A percentile compares a stretch with the other conserved stretches of the same genome.
Conservation (phyloP, 2,329 filamentous ascomycete genomes). For the Penicillium sp. region DNA sequence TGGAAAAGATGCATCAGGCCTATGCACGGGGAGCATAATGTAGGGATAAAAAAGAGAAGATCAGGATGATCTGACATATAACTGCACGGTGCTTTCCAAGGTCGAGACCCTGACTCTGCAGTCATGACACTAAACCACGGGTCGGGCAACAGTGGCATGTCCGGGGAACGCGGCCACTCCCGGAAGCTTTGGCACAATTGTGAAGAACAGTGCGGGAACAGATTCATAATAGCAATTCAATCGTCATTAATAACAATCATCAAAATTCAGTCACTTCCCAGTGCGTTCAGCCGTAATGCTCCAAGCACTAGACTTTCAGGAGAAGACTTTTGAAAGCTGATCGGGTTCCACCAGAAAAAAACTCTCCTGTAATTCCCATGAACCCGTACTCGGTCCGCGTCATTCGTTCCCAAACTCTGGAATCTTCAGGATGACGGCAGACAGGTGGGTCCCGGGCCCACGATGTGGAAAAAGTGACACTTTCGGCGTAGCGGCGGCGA, state of each 20-base stretch:
- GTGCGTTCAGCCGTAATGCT: background rate
- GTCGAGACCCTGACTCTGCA: background rate
- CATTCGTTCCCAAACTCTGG: background rate
- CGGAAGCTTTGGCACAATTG: background rate
- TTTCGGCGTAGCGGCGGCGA: background rate
- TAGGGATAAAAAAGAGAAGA: background rate
- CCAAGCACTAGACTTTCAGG: background rate
- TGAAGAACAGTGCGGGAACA: background rate
- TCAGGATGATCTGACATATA: too few species aligned
- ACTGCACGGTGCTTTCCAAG: background rate
- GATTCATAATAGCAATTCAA: too few species aligned
- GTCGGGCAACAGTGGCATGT: background rate
- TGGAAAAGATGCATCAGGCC: constrained; percentile 1
- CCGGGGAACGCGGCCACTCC: constrained; percentile 13
- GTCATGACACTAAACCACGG: constrained; percentile 12
- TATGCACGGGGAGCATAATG: background rate
- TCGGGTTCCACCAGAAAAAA: background rate
- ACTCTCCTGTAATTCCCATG: background rate
- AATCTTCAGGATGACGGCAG: constrained; percentile 17
- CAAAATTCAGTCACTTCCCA: background rate
- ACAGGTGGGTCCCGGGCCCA: constrained; percentile 10
- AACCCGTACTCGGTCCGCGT: constrained; percentile 5
- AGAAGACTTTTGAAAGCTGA: background rate
- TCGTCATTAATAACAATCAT: too few species aligned
- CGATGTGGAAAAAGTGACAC: constrained; percentile 6